Evolutionary conservation across 1,284 basidiomycete species (phyloP).

Genomic region (Laetiporus sulphureus): DNA sequence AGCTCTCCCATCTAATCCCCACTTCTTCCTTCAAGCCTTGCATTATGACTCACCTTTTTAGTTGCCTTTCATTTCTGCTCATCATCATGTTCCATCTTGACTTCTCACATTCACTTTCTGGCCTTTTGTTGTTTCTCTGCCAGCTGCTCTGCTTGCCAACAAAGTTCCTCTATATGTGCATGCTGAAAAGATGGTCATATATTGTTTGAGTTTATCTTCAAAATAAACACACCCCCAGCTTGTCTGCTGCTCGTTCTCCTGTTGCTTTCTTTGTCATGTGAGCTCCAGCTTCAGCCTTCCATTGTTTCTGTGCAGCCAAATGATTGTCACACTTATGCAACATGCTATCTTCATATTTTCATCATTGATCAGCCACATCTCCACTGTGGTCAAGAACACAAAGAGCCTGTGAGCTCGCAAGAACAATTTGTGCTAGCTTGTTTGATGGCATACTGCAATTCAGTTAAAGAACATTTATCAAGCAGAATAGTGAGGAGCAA

Average conservation of each 20-base stretch:
- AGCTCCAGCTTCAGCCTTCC: constrained; percentile 73
- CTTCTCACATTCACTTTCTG: constrained; percentile 69
- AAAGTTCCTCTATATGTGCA: constrained; percentile 49
- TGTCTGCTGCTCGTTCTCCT: constrained; percentile 56
- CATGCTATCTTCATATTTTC: constrained; percentile 83
- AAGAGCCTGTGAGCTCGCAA: constrained; percentile 53
- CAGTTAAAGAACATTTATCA: constrained; percentile 72
- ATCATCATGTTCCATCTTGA: constrained; percentile 66
- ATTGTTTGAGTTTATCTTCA: background rate
- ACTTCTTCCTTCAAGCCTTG: constrained; percentile 36
- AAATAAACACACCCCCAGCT: constrained; percentile 51
- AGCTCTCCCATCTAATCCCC: constrained; percentile 45
- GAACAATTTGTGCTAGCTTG: constrained; percentile 45
- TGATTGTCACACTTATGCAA: constrained; percentile 77
- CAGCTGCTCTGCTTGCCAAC: constrained; percentile 58
- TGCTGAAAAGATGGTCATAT: constrained; percentile 30
- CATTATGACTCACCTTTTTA: constrained; percentile 48
- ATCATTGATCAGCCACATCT: constrained; percentile 83
- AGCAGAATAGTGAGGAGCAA: constrained; percentile 72
- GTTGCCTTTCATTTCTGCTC: constrained; percentile 63
- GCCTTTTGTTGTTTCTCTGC: constrained; percentile 69
- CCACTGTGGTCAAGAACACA: constrained; percentile 78
- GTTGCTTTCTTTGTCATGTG: constrained; percentile 60
- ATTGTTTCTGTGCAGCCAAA: constrained; percentile 62
- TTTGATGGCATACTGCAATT: constrained; percentile 71